Percentiles rank a stretch among this genome's conserved stretches.
These are phyloP conservation scores for Coniochaeta prunicola DNA, from an alignment of 2,329 filamentous ascomycete species.

Conservation along the genomic window DNA sequence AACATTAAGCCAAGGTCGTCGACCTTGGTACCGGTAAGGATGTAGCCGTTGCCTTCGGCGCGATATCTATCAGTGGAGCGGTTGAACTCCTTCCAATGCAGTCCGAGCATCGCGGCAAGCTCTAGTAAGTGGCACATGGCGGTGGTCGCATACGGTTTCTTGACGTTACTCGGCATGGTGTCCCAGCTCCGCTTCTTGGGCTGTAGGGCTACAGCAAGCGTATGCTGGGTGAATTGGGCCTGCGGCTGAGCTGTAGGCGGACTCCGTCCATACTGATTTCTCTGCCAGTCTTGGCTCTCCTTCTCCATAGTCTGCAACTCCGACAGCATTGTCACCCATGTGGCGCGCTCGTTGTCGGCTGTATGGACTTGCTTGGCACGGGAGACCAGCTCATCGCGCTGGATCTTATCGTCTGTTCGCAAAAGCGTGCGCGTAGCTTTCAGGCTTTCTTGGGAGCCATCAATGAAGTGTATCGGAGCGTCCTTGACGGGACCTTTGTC, in stretches of 20 bases:
- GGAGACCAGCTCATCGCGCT: conserved; percentile 10
- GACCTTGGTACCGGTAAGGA: conserved; percentile 37
- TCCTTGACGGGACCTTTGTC: conserved; percentile 21
- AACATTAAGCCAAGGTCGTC: conserved; percentile 48
- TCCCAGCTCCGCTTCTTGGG: conserved; percentile 40
- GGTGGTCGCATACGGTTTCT: conserved; percentile 44
- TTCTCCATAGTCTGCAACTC: conserved; percentile 42
- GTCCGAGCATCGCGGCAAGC: conserved; percentile 44
- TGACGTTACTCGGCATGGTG: conserved; percentile 39
- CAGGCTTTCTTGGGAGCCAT: conserved; percentile 29
- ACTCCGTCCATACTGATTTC: conserved; percentile 16
- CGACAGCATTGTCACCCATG: conserved; percentile 44
- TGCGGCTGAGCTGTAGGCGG: conserved; percentile 7
- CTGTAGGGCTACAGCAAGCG: conserved; percentile 37
- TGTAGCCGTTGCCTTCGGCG: conserved; percentile 49
- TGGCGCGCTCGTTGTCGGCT: conserved; percentile 48
- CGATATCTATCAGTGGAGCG: conserved; percentile 41
- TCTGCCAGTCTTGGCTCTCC: conserved; percentile 39
- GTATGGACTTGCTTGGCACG: conserved; percentile 35
- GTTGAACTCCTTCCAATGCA: conserved; percentile 54
- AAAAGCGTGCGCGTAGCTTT: conserved; percentile 23
- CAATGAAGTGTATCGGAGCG: conserved; percentile 25
- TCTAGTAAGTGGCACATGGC: conserved; percentile 50
- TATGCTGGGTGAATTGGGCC: conserved; percentile 23
- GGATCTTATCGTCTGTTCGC: conserved; percentile 18